A percentile compares a stretch with the other conserved stretches of the same genome.
Evolutionary conservation across 2,329 filamentous ascomycete species (phyloP).

Genomic region (Exophiala alcalophila): DNA sequence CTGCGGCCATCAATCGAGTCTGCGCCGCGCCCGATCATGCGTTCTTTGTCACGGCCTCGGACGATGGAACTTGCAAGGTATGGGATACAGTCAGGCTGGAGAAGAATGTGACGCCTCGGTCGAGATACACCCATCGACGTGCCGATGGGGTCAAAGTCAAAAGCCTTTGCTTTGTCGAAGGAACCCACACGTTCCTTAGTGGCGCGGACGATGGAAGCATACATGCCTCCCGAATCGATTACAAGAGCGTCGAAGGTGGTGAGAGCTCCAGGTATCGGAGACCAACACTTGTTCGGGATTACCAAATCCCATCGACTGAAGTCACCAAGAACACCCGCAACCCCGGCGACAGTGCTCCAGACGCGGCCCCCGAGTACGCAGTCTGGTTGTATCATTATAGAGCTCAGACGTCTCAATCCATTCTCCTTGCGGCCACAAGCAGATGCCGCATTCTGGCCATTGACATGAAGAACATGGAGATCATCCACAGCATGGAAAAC

Average conservation of each 20-base stretch:
- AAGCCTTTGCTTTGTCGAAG: constrained; percentile 84
- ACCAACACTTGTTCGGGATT: constrained; percentile 71
- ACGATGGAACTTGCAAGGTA: constrained; percentile 85
- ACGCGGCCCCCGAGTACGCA: constrained; percentile 62
- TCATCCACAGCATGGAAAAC: constrained; percentile 77
- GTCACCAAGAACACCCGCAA: constrained; percentile 72
- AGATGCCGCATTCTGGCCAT: constrained; percentile 78
- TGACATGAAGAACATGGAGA: constrained; percentile 80
- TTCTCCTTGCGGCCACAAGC: constrained; percentile 82
- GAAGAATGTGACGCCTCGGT: constrained; percentile 82
- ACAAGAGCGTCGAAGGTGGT: constrained; percentile 54
- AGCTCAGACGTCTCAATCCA: constrained; percentile 68
- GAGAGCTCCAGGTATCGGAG: constrained; percentile 72
- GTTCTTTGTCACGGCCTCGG: constrained; percentile 91
- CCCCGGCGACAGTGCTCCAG: constrained; percentile 64
- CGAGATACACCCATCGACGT: constrained; percentile 80
- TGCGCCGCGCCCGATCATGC: constrained; percentile 81
- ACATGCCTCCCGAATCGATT: constrained; percentile 81
- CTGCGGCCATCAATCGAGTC: constrained; percentile 75
- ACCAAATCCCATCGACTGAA: constrained; percentile 61
- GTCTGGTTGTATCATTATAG: constrained; percentile 93
- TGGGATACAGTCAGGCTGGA: constrained; percentile 92
- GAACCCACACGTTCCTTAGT: constrained; percentile 89
- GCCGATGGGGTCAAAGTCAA: constrained; percentile 68
- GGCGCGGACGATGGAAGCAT: constrained; percentile 87